phyloP scores from a whole-genome alignment of 371 early-diverging fungal genomes.

The Zychaea mexicana region DNA sequence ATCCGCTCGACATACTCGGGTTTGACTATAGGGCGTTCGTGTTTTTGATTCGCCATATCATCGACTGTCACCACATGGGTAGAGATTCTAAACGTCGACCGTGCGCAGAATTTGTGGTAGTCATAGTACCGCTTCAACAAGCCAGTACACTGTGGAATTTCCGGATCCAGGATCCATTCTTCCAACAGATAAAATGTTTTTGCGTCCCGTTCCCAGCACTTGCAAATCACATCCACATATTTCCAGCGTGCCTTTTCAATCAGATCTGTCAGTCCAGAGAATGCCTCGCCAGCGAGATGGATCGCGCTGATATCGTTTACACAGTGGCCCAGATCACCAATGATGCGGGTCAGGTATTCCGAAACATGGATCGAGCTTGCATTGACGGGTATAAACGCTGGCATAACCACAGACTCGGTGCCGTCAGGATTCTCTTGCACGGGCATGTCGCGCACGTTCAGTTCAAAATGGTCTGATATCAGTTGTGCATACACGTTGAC shows the following conservation, averaged over 20 bases:
- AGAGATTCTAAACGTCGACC: conserved; percentile 63
- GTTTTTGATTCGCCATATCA: conserved; percentile 20
- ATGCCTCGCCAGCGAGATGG: conserved; percentile 57
- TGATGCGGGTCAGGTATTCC: conserved; percentile 58
- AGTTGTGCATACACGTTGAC: conserved; percentile 63
- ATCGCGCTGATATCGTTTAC: conserved; percentile 61
- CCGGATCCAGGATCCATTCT: conserved; percentile 84
- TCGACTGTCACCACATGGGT: conserved; percentile 53
- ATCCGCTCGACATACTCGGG: conserved; percentile 57
- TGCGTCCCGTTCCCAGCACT: conserved; percentile 74
- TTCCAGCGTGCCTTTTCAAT: conserved; percentile 59
- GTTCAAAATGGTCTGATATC: conserved; percentile 57
- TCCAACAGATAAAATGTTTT: conserved; percentile 79
- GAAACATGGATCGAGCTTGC: conserved; percentile 60
- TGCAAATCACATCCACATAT: conserved; percentile 58
- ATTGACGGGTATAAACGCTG: conserved; percentile 46
- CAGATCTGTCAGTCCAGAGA: conserved; percentile 52
- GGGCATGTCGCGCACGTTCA: conserved; percentile 30
- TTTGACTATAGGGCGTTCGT: conserved; percentile 20
- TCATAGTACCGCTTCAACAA: conserved; percentile 69
- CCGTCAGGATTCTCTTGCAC: conserved; percentile 29
- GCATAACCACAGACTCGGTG: conserved; percentile 26
- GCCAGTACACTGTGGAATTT: conserved; percentile 66
- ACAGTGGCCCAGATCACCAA: conserved; percentile 58
- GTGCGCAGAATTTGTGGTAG: conserved; percentile 71